Percentiles rank a stretch among this genome's conserved stretches.
Evolutionary conservation across 208 protist genomes (phyloP).

Genomic region (Trypanosoma scelopori): DNA sequence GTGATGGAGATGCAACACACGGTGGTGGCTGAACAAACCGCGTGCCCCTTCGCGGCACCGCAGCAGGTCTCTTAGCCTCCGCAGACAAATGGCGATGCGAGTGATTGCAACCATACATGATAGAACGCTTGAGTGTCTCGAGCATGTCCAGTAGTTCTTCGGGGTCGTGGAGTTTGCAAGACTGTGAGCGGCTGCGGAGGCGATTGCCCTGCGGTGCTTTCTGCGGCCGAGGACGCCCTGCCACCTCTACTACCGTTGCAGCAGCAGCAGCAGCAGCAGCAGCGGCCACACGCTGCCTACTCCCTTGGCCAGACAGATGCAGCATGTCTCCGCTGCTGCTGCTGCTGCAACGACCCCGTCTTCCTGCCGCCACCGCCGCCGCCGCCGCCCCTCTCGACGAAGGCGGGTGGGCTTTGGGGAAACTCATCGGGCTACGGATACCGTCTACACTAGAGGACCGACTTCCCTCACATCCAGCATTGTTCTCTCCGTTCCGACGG

Average conservation of each 20-base stretch:
- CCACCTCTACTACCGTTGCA: background rate
- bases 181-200: background rate
- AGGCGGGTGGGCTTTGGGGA: background rate
- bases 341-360: background rate
- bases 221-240: too few relatives aligned
- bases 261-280: background rate
- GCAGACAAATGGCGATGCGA: background rate
- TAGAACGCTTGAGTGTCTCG: conserved; percentile 14
- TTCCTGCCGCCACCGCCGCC: background rate
- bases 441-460: background rate
- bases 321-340: background rate
- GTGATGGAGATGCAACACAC: background rate
- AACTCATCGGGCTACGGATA: background rate
- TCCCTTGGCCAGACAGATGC: background rate
- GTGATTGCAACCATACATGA: conserved; percentile 18
- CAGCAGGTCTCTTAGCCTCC: background rate
- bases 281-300: too few relatives aligned
- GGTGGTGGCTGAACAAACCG: conserved; percentile 5
- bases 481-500: background rate
- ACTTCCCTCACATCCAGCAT: background rate
- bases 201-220: background rate
- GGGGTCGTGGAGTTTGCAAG: background rate
- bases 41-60: background rate
- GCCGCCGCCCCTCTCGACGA: background rate
- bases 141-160: conserved; percentile 9